Evolutionary conservation across 148 eudicot genomes (phyloP), one percentile per base, ranked within the genome.

Genomic region (Limonium bicolor): DNA sequence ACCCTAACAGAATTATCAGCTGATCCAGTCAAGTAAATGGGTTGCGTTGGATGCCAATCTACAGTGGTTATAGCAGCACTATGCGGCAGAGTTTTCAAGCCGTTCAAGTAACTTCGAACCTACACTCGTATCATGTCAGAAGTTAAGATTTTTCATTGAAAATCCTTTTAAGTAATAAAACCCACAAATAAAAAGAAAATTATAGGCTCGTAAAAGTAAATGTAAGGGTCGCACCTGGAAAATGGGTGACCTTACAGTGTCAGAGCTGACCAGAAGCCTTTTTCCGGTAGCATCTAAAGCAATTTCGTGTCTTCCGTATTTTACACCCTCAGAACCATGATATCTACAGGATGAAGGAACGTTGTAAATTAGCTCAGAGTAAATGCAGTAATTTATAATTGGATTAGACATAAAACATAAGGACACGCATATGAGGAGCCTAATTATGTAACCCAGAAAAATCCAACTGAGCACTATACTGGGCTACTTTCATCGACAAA

Each of bases 181-280:
- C 10, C 14, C 25, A 11, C 4, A 10, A 3, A 8, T 9, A 40
- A 40, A n/a, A n/a, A n/a, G n/a, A n/a, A n/a, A n/a, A n/a, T n/a
- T 7, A 22, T 7, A 41, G 9, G 15, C 46, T n/a, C 28, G 6
- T 2, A 23, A 41, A 12, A 22, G 46, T 12, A 41, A 14, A 23
- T n/a, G 14, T 1, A 19, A 14, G 9, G 28, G 1, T n/a, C 28
- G 1, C 17, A 88, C 97, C 80, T 83, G 94, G 67, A 77, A 83
- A 54, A 88, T 66, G 27, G 97, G 97, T 31, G 97, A 90, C 62
- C 84, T 77, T 11, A 72, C 73, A 61, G 77, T 74, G 68, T 64
- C 71, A 51, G 97, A 88, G 24, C 94, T 88, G 54, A 84, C 77
- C 66, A 88, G 53, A 36, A 88, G 72, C 51, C 77, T 84, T 64